phyloP scores from a whole-genome alignment of 1,284 basidiomycete species.

The Salmacisia buchloeana region DNA sequence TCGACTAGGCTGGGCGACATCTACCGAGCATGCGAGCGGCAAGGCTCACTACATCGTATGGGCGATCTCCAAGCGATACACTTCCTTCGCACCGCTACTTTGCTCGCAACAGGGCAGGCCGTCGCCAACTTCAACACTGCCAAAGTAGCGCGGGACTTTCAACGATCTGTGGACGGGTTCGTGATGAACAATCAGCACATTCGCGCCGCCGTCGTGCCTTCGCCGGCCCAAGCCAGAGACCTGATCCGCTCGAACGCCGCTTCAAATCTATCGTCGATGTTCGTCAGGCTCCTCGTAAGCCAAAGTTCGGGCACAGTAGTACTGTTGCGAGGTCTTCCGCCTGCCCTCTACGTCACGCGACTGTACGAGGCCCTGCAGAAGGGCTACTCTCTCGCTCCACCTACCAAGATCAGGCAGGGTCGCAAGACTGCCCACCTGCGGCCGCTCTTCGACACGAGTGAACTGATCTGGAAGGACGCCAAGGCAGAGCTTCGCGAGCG shows the following conservation, averaged over 20 bases:
- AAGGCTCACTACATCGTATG: not conserved
- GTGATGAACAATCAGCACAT: not conserved
- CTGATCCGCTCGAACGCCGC: not conserved
- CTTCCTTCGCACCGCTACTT: not conserved
- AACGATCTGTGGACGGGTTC: not conserved
- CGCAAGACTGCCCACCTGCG: not conserved
- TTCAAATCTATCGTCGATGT: not conserved
- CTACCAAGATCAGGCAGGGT: not conserved
- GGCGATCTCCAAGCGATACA: not conserved
- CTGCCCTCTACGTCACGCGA: not conserved
- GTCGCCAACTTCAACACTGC: not conserved
- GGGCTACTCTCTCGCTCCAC: slow-evolving; percentile 1
- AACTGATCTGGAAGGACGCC: not conserved
- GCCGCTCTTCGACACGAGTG: not conserved
- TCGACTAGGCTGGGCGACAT: not conserved
- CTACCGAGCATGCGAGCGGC: not conserved
- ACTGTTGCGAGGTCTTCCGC: not conserved
- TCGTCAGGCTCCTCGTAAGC: not conserved
- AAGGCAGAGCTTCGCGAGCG: not conserved
- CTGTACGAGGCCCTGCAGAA: not conserved
- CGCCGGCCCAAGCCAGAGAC: not conserved
- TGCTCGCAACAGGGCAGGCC: not conserved
- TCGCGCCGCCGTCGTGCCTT: not conserved
- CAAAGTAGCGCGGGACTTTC: not conserved
- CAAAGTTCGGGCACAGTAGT: not conserved